These are phyloP conservation scores for Elongisporangium undulatum DNA, from an alignment of 352 stramenopile genomes.

Conservation along the genomic window DNA sequence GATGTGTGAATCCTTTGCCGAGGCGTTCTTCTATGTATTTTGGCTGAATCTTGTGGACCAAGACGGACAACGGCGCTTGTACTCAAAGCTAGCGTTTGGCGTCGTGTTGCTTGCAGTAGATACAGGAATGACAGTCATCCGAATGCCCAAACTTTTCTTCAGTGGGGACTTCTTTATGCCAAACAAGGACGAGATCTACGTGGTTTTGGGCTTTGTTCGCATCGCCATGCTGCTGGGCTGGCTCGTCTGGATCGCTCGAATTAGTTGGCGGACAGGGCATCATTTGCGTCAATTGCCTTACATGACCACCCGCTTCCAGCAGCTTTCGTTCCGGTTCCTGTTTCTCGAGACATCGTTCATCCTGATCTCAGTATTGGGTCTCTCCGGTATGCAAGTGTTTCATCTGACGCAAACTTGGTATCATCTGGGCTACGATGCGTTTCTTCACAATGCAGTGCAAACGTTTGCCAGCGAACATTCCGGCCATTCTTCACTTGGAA, in stretches of 20 bases:
- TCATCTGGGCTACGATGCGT: conserved; percentile 56
- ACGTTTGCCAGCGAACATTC: conserved; percentile 57
- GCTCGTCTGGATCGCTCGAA: conserved; percentile 65
- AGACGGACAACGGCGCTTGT: conserved; percentile 19
- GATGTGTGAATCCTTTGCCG: conserved; percentile 60
- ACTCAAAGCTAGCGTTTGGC: conserved; percentile 36
- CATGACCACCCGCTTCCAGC: conserved; percentile 83
- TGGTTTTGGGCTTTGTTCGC: conserved; percentile 57
- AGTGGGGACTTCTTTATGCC: conserved; percentile 4
- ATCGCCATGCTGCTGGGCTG: conserved; percentile 60
- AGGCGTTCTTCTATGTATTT: conserved; percentile 75
- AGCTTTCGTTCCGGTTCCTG: conserved; percentile 85
- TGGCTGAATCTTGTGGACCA: conserved; percentile 84
- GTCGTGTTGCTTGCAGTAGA: conserved; percentile 45
- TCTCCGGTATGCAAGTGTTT: conserved; percentile 68
- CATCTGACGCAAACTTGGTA: conserved; percentile 61
- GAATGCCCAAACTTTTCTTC: conserved; percentile 55
- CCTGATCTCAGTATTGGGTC: conserved; percentile 63
- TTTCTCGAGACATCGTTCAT: conserved; percentile 74
- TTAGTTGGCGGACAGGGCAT: conserved; percentile 45
- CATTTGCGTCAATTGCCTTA: conserved; percentile 74
- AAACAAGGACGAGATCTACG: conserved; percentile 49
- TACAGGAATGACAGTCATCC: conserved; percentile 53
- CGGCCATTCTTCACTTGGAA: conserved; percentile 49
- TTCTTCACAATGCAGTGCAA: conserved; percentile 67